Percentiles rank a stretch among this genome's conserved stretches.
phyloP scores from a whole-genome alignment of 805 yeast genomes.

The Saccharomycopsis vini region DNA sequence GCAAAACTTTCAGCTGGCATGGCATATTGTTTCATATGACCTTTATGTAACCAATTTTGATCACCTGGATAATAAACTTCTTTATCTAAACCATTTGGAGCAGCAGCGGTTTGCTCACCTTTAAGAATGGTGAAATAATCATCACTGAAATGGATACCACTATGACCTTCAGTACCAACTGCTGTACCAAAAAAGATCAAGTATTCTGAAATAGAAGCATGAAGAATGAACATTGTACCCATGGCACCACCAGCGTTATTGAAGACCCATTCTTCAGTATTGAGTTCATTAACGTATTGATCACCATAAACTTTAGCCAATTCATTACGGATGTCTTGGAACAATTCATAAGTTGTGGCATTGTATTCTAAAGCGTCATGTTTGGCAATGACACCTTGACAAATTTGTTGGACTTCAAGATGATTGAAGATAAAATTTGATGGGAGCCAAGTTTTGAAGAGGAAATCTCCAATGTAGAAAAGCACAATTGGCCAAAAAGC shows the following conservation, averaged over 20 bases:
- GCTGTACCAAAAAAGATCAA: conserved; percentile 90
- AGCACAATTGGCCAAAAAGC: conserved; percentile 24
- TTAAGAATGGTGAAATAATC: conserved; percentile 87
- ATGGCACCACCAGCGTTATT: conserved; percentile 98
- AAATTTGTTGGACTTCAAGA: conserved; percentile 46
- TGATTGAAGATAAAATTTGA: conserved; percentile 62
- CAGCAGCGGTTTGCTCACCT: conserved; percentile 72
- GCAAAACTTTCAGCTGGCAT: conserved; percentile 84
- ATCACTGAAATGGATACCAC: conserved; percentile 94
- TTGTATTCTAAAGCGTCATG: conserved; percentile 51
- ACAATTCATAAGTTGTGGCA: conserved; percentile 51
- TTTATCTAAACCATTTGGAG: conserved; percentile 51
- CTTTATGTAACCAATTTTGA: conserved; percentile 69
- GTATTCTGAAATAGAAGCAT: conserved; percentile 90
- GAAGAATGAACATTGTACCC: conserved; percentile 92
- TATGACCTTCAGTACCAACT: conserved; percentile 92
- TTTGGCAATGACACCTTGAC: conserved; percentile 42
- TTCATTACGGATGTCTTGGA: conserved; percentile 50
- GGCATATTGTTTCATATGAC: conserved; percentile 71
- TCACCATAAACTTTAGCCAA: conserved; percentile 64
- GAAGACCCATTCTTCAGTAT: conserved; percentile 84
- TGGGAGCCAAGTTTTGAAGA: conserved; percentile 63
- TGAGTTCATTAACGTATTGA: conserved; percentile 57
- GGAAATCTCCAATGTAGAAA: conserved; percentile 30
- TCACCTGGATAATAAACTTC: conserved; percentile 83